Base-by-base conservation (phyloP, 2,329 filamentous ascomycete genomes). In the Sclerotinia spermophila region DNA sequence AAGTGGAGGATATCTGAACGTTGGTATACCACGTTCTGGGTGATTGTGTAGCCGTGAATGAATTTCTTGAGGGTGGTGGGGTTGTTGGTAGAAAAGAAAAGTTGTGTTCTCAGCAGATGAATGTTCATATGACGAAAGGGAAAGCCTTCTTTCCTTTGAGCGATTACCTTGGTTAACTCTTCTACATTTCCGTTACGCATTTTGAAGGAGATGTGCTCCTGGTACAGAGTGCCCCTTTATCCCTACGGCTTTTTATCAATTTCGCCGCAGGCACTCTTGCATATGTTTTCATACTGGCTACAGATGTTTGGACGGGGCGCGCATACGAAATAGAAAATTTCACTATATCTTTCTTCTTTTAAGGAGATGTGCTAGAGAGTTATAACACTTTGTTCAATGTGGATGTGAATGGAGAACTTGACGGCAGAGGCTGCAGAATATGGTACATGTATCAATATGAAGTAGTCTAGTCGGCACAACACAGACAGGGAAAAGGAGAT, bases 201-300 rank as follows among this genome's bases (percentile, higher is more conserved):
- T 76, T 72, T 73, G 71, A 71, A 72, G 71, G 72, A 72, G 67
- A 68, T 56, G 64, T 51, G 73, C 66, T 75, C 74, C 75, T 75
- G 74, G 74, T 66, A 42, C 58, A 56, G 53, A 73, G 73, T 77
- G 72, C 71, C 72, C 73, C 71, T 67, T 60, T 72, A 74, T 76
- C 68, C 73, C 66, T 76, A 75, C 76, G 75, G 75, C 72, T 51
- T 53, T 65, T 53, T 70, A 67, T 74, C 68, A 38, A 65, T 62
- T 53, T 66, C n/a, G 75, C 74, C 73, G 76, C 77, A 74, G 74
- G 77, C 76, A 72, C 61, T 73, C 71, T 76, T 76, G 76, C 76
- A 78, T 77, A 76, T 70, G 44, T 76, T 72, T 69, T 69, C 68
- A 64, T 55, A 69, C 68, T 69, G 68, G 68, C 67, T 68, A 68